These are phyloP conservation scores for Acanthamoeba quina DNA, from an alignment of 208 protist genomes.

Conservation along the genomic window DNA sequence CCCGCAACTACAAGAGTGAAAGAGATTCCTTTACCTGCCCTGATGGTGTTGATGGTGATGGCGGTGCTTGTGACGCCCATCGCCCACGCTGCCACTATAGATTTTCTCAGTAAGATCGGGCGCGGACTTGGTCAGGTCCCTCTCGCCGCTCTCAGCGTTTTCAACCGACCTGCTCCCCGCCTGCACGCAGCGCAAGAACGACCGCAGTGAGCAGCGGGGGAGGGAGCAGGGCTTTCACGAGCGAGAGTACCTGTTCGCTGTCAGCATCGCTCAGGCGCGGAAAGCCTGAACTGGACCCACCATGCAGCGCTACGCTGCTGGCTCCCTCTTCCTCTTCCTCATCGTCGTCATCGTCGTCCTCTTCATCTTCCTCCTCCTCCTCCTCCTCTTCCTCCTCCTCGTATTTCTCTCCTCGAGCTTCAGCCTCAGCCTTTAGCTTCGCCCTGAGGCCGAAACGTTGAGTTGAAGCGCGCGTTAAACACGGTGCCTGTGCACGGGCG, in stretches of 20 bases:
- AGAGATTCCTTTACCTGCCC: background rate
- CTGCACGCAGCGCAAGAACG: background rate
- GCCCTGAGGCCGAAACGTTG: background rate
- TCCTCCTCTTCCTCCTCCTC: conserved; percentile 12
- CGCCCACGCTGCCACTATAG: background rate
- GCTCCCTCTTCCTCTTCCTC: conserved; percentile 1
- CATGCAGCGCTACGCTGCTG: background rate
- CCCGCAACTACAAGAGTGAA: background rate
- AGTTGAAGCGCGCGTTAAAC: background rate
- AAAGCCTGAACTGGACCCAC: background rate
- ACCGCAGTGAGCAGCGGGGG: background rate
- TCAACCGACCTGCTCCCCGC: background rate
- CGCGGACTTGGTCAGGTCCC: conserved; percentile 3
- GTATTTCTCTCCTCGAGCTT: background rate
- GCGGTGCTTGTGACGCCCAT: background rate
- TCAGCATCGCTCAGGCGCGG: background rate
- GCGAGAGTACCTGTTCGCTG: background rate
- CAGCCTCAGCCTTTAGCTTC: background rate
- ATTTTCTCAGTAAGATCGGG: background rate
- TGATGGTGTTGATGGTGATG: background rate
- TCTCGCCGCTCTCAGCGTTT: conserved; percentile 27
- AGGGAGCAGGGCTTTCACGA: background rate
- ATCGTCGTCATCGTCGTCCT: conserved; percentile 7
- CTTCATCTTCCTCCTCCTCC: conserved; percentile 2
- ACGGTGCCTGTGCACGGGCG: background rate